Percentiles rank a stretch among this genome's conserved stretches.
phyloP scores from a whole-genome alignment of 1,284 basidiomycete species.

The Leucoagaricus sp. region DNA sequence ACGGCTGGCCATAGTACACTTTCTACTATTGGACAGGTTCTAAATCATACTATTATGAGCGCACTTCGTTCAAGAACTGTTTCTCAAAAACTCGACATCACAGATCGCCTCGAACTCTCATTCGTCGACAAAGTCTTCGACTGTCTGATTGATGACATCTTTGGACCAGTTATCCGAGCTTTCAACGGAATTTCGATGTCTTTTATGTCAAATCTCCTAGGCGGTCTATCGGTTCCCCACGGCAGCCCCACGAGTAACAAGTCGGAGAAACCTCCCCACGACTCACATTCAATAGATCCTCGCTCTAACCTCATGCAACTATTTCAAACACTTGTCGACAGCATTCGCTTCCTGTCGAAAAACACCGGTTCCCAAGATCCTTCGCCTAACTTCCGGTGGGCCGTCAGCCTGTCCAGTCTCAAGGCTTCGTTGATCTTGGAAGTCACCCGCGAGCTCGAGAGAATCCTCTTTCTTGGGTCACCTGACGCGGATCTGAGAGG shows the following conservation, averaged over 20 bases:
- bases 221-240: background rate
- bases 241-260: background rate
- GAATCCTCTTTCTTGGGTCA: conserved; percentile 17
- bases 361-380: conserved; percentile 10
- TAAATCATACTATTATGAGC: background rate
- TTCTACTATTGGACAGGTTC: conserved; percentile 1
- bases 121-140: conserved; percentile 10
- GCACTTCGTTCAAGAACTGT: background rate
- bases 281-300: background rate
- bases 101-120: background rate
- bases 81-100: background rate
- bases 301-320: conserved; percentile 9
- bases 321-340: conserved; percentile 7
- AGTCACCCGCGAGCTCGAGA: conserved; percentile 31
- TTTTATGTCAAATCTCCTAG: background rate
- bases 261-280: background rate
- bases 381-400: background rate
- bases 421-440: conserved; percentile 30
- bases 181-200: background rate
- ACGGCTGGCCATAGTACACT: background rate
- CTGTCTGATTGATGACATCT: conserved; percentile 9
- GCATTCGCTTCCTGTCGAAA: background rate
- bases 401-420: conserved; percentile 22
- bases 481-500: background rate
- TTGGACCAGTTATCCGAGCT: conserved; percentile 6